Evolutionary conservation across 352 stramenopile species (phyloP).

Genomic region (Halophytophthora polymorphica): DNA sequence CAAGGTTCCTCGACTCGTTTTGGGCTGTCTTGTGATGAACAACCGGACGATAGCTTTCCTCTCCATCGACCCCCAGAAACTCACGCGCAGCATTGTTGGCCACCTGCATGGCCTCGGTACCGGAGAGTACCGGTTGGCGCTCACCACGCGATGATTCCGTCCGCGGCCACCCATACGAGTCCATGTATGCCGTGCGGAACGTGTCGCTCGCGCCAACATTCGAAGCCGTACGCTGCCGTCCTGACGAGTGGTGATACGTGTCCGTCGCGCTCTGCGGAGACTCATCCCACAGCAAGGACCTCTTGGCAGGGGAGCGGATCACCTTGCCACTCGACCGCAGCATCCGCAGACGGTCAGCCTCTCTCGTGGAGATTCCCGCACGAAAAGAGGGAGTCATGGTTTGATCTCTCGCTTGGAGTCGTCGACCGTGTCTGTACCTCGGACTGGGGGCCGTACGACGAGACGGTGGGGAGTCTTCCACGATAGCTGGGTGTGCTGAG

Average conservation of each 20-base stretch:
- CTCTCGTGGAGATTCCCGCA: constrained; percentile 28
- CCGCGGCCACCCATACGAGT: constrained; percentile 12
- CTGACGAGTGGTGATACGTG: constrained; percentile 7
- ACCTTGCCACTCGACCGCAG: constrained; percentile 25
- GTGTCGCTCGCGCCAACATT: constrained; percentile 19
- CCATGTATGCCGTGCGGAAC: constrained; percentile 24
- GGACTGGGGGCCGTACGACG: constrained; percentile 12
- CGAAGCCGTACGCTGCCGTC: constrained; percentile 17
- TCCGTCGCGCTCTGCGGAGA: constrained; percentile 13
- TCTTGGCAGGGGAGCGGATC: constrained; percentile 19
- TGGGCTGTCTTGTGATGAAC: too few species aligned
- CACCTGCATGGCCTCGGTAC: constrained; percentile 30
- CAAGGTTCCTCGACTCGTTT: constrained; percentile 3
- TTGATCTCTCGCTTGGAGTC: constrained; percentile 16
- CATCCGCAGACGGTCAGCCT: constrained; percentile 31
- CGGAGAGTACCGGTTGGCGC: constrained; percentile 25
- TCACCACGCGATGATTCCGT: constrained; percentile 15
- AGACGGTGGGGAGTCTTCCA: constrained; percentile 9
- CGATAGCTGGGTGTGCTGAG: background rate
- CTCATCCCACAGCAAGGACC: constrained; percentile 21
- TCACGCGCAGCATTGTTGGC: constrained; percentile 30
- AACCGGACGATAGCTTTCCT: constrained; percentile 15
- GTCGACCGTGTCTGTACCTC: constrained; percentile 23
- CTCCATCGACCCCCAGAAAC: constrained; percentile 23
- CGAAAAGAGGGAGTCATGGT: constrained; percentile 8